A percentile compares a stretch with the other conserved stretches of the same genome.
These are phyloP conservation scores for Phytophthora syringae DNA, from an alignment of 352 stramenopile species.

Conservation along the genomic window DNA sequence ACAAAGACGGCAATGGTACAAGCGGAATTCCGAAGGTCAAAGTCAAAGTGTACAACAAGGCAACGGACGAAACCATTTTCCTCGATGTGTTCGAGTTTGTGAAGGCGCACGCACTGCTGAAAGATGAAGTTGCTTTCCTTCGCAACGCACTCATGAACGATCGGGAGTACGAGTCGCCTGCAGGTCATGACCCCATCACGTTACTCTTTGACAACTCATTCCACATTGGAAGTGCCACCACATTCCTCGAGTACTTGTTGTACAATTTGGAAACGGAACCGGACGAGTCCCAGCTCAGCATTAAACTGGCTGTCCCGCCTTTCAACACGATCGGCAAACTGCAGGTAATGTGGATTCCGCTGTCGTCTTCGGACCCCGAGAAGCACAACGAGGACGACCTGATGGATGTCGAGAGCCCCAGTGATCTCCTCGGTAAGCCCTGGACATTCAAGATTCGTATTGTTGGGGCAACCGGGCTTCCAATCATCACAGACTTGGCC, in stretches of 20 bases:
- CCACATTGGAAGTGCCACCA: constrained; percentile 90
- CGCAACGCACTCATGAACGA: constrained; percentile 91
- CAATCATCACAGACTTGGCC: constrained; percentile 89
- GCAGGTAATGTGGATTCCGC: constrained; percentile 89
- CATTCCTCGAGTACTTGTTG: constrained; percentile 93
- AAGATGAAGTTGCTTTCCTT: constrained; percentile 90
- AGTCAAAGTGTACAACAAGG: constrained; percentile 91
- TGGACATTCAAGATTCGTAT: constrained; percentile 93
- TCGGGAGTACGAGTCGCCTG: constrained; percentile 87
- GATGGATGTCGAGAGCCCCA: constrained; percentile 75
- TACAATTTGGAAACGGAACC: constrained; percentile 93
- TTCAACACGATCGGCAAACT: constrained; percentile 95
- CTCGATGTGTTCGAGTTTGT: constrained; percentile 95
- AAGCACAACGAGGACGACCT: constrained; percentile 72
- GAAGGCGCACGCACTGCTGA: constrained; percentile 84
- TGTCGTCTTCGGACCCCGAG: constrained; percentile 78
- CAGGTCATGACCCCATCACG: constrained; percentile 90
- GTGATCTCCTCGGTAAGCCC: constrained; percentile 85
- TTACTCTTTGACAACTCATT: constrained; percentile 95
- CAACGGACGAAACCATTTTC: constrained; percentile 91
- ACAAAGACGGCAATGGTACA: constrained; percentile 41
- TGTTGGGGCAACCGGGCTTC: constrained; percentile 81
- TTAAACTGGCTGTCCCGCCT: constrained; percentile 91
- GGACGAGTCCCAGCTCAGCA: constrained; percentile 88
- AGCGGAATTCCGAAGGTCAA: constrained; percentile 86